These are phyloP conservation scores for Coniosporium apollinis DNA, from an alignment of 495 filamentous ascomycete genomes.

Conservation along the genomic window DNA sequence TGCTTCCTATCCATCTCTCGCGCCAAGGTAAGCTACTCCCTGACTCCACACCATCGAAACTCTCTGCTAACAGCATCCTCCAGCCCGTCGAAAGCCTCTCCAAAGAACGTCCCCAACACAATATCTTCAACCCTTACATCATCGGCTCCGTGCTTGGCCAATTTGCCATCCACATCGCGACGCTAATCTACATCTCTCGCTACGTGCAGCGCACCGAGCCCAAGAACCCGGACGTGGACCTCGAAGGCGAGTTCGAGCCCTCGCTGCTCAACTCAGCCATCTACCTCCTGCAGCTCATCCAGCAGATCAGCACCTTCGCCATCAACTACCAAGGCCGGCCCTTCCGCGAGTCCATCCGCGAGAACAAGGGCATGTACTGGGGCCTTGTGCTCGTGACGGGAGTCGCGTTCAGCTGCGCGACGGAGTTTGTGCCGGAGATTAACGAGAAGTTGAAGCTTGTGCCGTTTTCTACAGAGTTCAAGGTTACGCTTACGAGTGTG, in stretches of 20 bases:
- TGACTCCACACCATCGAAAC: too few species aligned
- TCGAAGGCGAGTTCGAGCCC: slow-evolving; percentile 88
- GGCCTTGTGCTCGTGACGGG: slow-evolving; percentile 75
- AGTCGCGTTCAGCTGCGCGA: slow-evolving; percentile 90
- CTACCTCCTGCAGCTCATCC: slow-evolving; percentile 95
- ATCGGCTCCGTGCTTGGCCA: slow-evolving; percentile 95
- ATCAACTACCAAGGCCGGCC: slow-evolving; percentile 99
- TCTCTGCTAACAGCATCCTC: too few species aligned
- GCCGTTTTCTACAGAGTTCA: slow-evolving; percentile 84
- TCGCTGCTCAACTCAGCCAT: slow-evolving; percentile 93
- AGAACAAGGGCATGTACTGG: slow-evolving; percentile 97
- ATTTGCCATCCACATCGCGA: slow-evolving; percentile 90
- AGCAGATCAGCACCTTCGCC: slow-evolving; percentile 97
- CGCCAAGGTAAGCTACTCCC: slow-evolving; percentile 65
- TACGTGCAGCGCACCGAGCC: slow-evolving; percentile 73
- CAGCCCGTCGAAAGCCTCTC: slow-evolving; percentile 83
- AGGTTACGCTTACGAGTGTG: slow-evolving; percentile 60
- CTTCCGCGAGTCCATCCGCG: slow-evolving; percentile 86
- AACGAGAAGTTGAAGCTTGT: slow-evolving; percentile 89
- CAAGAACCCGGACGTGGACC: slow-evolving; percentile 59
- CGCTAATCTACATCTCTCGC: slow-evolving; percentile 83
- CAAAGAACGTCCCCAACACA: slow-evolving; percentile 93
- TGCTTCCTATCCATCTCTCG: slow-evolving; percentile 96
- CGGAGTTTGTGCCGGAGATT: slow-evolving; percentile 87
- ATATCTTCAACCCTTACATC: slow-evolving; percentile 98